Base-by-base conservation (phyloP, 2,329 filamentous ascomycete genomes). In the Trichoderma oligosporum region DNA sequence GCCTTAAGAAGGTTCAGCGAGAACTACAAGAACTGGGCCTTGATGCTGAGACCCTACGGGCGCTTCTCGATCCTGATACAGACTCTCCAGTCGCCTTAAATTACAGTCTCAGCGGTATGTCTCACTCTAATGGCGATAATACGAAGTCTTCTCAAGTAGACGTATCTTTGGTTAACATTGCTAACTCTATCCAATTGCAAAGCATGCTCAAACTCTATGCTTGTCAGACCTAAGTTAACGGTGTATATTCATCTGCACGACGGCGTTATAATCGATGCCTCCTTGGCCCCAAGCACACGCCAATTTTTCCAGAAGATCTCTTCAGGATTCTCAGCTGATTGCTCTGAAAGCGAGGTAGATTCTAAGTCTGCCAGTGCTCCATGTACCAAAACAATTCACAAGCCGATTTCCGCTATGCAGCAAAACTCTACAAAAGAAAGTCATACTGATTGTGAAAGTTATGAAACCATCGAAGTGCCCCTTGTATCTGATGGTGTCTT, bases 401-500 rank as follows among this genome's bases (percentile, higher is more conserved):
- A 41, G 20, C n/a, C 6, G 27, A 7, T 18, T 11, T n/a, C 6
- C 12, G 22, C 35, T 9, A n/a, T 25, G 18, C 16, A 16, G 5
- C 51, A 45, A 16, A 33, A 14, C 25, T 14, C 24, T 9, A 24
- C 33, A 8, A 20, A 25, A 12, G 33, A 22, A 24, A 41, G 14
- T 24, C 33, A 9, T 7, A 9, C 20, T 11, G 42, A 31, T 2
- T 12, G 35, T 11, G 53, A 27, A 4, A 45, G 20, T 5, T 68
- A 68, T 46, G 69, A 74, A 59, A 71, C 64, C 8, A 70, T 95
- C n/a, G 86, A 92, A 68, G 82, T 96, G 6, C 87, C 89, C 16
- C 75, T 96, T 2, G 83, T 83, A 2, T 89, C 89, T 22, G 90
- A 94, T 66, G 79, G 81, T 18, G 83, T 91, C 67, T 96, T 96